These are phyloP conservation scores for Periconia sp. DNA, from an alignment of 2,329 filamentous ascomycete species.

Conservation along the genomic window DNA sequence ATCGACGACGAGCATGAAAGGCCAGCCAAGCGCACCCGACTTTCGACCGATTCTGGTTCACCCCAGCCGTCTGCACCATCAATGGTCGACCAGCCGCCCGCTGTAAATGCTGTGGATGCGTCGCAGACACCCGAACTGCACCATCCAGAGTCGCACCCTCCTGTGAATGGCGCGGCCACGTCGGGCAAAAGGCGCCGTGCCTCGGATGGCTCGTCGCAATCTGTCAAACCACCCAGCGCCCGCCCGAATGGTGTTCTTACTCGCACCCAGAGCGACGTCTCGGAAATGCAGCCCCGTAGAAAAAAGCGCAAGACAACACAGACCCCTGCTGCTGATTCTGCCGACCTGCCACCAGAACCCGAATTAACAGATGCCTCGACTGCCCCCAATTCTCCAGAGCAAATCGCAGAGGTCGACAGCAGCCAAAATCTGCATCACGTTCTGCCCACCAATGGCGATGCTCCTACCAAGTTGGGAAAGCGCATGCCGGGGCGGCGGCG, in stretches of 20 bases:
- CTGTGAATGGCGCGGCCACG: slow-evolving; percentile 20
- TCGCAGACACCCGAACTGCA: slow-evolving; percentile 27
- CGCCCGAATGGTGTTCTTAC: slow-evolving; percentile 37
- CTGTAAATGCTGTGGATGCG: slow-evolving; percentile 33
- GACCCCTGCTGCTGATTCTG: slow-evolving; percentile 22
- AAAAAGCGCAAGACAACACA: slow-evolving; percentile 39
- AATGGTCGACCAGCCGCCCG: slow-evolving; percentile 20
- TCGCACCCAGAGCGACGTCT: slow-evolving; percentile 38
- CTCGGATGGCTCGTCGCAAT: slow-evolving; percentile 35
- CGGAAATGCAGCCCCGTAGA: slow-evolving; percentile 37
- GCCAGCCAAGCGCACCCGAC: slow-evolving; percentile 42
- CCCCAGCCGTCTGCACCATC: slow-evolving; percentile 29
- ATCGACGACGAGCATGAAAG: slow-evolving; percentile 32
- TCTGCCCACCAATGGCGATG: slow-evolving; percentile 39
- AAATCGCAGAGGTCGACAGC: slow-evolving; percentile 35
- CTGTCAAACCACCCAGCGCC: slow-evolving; percentile 30
- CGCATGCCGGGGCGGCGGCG: slow-evolving; percentile 48
- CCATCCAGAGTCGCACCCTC: slow-evolving; percentile 19
- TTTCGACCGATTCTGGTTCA: slow-evolving; percentile 42
- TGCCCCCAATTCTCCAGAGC: slow-evolving; percentile 35
- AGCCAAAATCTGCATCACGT: slow-evolving; percentile 36
- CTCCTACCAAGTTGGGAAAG: slow-evolving; percentile 38
- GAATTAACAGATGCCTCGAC: slow-evolving; percentile 41
- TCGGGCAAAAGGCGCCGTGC: slow-evolving; percentile 36
- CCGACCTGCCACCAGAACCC: slow-evolving; percentile 29